Evolutionary conservation across 208 protist genomes (phyloP).

Genomic region (Leishmania guyanensis): DNA sequence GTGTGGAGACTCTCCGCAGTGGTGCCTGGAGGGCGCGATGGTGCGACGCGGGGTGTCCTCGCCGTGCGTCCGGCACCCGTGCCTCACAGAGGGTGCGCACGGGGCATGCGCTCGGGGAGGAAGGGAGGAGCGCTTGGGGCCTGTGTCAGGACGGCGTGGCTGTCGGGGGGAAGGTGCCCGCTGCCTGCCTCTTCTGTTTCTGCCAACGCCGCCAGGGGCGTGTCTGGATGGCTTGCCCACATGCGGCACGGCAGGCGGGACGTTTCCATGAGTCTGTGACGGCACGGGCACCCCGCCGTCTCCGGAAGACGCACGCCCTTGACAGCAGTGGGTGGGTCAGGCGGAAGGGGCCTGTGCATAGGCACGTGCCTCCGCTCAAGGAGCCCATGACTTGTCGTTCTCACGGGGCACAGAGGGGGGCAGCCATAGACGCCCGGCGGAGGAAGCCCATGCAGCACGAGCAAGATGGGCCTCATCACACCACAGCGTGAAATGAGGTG

Average conservation of each 20-base stretch:
- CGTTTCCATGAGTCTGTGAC: background rate
- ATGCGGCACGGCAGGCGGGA: background rate
- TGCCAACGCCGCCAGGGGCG: background rate
- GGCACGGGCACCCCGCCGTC: background rate
- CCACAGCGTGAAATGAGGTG: background rate
- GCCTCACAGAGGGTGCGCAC: background rate
- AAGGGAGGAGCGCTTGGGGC: background rate
- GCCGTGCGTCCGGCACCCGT: background rate
- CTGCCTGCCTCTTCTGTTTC: background rate
- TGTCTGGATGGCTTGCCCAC: background rate
- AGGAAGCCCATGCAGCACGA: background rate
- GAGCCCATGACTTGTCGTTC: background rate
- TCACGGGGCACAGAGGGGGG: background rate
- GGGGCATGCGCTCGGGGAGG: no score
- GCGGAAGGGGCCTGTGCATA: background rate
- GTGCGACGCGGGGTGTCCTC: background rate
- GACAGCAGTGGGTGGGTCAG: background rate
- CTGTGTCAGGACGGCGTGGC: background rate
- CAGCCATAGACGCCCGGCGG: background rate
- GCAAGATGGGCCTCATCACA: background rate
- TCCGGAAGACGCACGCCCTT: background rate
- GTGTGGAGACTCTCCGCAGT: background rate
- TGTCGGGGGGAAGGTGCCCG: background rate
- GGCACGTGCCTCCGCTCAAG: background rate
- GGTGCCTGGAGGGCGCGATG: background rate